These are phyloP conservation scores for Aspergillus homomorphus DNA, from an alignment of 495 filamentous ascomycete species.

Conservation along the genomic window DNA sequence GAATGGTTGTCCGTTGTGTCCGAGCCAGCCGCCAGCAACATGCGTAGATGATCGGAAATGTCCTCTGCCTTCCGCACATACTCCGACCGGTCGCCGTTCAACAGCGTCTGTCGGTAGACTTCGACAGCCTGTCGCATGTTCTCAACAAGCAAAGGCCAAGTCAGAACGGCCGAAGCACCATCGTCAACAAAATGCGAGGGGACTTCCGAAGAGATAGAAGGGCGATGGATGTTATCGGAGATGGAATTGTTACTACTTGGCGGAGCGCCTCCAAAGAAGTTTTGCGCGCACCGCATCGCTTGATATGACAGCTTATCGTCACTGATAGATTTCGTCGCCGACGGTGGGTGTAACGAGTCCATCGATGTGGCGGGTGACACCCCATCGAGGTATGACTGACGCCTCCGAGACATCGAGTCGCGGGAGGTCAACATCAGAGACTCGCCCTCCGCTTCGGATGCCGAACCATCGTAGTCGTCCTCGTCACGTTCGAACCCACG, in stretches of 20 bases:
- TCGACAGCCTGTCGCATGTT: conserved; percentile 90
- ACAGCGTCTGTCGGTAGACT: conserved; percentile 79
- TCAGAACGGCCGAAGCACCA: conserved; percentile 65
- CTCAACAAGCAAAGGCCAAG: conserved; percentile 83
- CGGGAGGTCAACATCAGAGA: conserved; percentile 60
- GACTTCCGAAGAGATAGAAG: conserved; percentile 58
- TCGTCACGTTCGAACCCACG: conserved; percentile 79
- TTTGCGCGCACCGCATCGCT: conserved; percentile 21
- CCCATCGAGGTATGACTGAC: conserved; percentile 67
- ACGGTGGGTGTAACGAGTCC: conserved; percentile 72
- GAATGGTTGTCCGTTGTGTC: conserved; percentile 98
- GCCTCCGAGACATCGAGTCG: conserved; percentile 54
- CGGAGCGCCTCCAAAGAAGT: conserved; percentile 25
- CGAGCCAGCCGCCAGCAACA: conserved; percentile 91
- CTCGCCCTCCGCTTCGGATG: conserved; percentile 79
- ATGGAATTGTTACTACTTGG: conserved; percentile 36
- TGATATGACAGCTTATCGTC: conserved; percentile 21
- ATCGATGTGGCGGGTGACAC: conserved; percentile 88
- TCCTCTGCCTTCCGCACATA: conserved; percentile 92
- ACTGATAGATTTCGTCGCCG: conserved; percentile 44
- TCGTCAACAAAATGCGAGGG: conserved; percentile 85
- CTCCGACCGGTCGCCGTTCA: conserved; percentile 74
- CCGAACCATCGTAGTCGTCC: conserved; percentile 78
- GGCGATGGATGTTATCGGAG: conserved; percentile 37
- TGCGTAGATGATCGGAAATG: conserved; percentile 91